Base-by-base conservation (phyloP, 208 protist genomes). In the Zelonia costaricensis region DNA sequence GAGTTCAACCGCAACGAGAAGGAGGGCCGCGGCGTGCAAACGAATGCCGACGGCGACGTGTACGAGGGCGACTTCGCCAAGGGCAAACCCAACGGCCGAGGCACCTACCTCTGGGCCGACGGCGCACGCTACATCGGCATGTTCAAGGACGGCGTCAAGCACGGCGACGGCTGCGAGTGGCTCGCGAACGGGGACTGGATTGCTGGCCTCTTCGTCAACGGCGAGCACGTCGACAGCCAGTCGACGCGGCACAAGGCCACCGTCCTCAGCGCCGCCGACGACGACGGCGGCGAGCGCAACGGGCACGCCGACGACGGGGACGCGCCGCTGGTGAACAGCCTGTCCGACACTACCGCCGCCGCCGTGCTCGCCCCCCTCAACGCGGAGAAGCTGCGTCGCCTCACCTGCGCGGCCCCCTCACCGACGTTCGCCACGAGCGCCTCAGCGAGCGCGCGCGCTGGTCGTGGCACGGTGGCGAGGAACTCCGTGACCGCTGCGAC, bases 151-250 rank as follows among this genome's bases (percentile, higher is more conserved):
- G 88, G 89, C 38, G 45, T 92, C 20, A 91, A 82, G 73, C 86
- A 96, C 54, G 91, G 91, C 33, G 74, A 89, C 46, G 91, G 91
- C 20, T 89, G 84, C 53, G 87, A 93, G 69, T 88, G 82, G 73
- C 69, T 89, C 39, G 71, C 84, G 16, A 84, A 93, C 69, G 87
- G 87, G 9, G 75, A 85, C 59, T 91, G 84, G 82, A 77, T 93
- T 51, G 84, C 80, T 15, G 87, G 84, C 16, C 76, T 70, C 59
- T 93, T 87, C 59, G 43, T 79, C 9, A 79, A 89, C 57, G 87
- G 87, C 44, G 80, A 93, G 52, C 82, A 87, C 64, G 79, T 84
- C 27, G 81, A 92, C 36, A 66, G 77, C 45, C 69, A 82, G 51
- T 61, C 75, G 27, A 76, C 82, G 10, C 72, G 73, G 42, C 78